Conservation (phyloP, 305 asterid species). For the Ajuga reptans region DNA sequence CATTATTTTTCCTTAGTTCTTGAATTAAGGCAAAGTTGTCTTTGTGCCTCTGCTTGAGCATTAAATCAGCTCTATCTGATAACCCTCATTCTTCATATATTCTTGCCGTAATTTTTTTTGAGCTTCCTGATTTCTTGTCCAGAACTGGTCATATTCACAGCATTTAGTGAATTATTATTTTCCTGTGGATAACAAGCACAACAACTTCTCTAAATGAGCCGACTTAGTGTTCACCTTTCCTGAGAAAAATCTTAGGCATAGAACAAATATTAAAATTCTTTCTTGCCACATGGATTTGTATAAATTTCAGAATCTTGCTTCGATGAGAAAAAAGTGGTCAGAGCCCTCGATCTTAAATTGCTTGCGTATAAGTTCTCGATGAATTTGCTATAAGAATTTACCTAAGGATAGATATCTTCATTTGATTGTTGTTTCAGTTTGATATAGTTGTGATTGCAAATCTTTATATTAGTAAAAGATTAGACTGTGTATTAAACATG, state of each 20-base stretch:
- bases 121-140: slow-evolving; percentile 20
- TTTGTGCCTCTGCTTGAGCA: slow-evolving; percentile 11
- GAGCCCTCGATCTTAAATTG: neutral
- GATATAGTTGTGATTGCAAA: slow-evolving; percentile 14
- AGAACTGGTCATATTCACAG: neutral
- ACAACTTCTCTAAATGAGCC: neutral
- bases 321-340: neutral
- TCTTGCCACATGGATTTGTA: neutral
- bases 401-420: neutral
- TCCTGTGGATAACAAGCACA: slow-evolving; percentile 10
- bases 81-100: slow-evolving; percentile 9
- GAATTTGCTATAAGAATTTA: neutral
- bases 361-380: neutral
- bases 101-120: slow-evolving; percentile 1
- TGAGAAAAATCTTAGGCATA: neutral
- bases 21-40: slow-evolving; percentile 9
- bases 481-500: slow-evolving; percentile 12
- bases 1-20: slow-evolving; percentile 1
- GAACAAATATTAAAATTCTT: neutral
- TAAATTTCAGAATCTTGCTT: neutral
- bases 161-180: neutral
- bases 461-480: slow-evolving; percentile 9
- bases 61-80: slow-evolving; percentile 9
- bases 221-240: neutral
- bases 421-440: slow-evolving; percentile 16